These are phyloP conservation scores for Spinellus fusiger DNA, from an alignment of 192 early-diverging fungal genomes.

Conservation along the genomic window DNA sequence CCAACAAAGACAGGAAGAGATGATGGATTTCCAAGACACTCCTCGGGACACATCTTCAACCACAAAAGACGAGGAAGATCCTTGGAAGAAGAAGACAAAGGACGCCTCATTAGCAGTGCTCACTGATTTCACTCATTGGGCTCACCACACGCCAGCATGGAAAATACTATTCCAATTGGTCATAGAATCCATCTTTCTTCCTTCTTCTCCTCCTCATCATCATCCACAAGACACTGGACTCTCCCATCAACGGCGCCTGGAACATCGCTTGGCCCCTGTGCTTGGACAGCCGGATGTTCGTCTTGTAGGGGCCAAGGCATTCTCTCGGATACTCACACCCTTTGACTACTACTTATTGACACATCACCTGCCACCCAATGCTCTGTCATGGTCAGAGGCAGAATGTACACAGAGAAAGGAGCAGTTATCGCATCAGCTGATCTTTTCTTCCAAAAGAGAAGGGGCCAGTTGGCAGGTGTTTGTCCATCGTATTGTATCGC, in stretches of 20 bases:
- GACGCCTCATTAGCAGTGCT: not conserved
- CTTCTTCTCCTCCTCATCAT: no score
- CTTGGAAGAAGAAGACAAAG: not conserved
- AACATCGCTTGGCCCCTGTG: not conserved
- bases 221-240: no score
- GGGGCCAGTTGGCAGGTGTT: slow-evolving; percentile 49
- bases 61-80: not conserved
- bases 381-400: slow-evolving; percentile 11
- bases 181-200: not conserved
- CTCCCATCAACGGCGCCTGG: slow-evolving; percentile 3
- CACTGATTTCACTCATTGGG: slow-evolving; percentile 6
- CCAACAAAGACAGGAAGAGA: not conserved
- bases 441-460: slow-evolving; percentile 43
- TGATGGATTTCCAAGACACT: slow-evolving; percentile 1
- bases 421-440: slow-evolving; percentile 15
- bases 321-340: slow-evolving; percentile 31
- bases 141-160: slow-evolving; percentile 2
- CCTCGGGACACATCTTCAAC: no score
- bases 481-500: slow-evolving; percentile 25
- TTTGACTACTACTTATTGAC: slow-evolving; percentile 36
- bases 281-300: not conserved
- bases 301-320: not conserved
- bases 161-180: not conserved
- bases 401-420: slow-evolving; percentile 1
- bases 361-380: slow-evolving; percentile 9